phyloP scores from a whole-genome alignment of 768 basidiomycete species.

The Suillus clintonianus region DNA sequence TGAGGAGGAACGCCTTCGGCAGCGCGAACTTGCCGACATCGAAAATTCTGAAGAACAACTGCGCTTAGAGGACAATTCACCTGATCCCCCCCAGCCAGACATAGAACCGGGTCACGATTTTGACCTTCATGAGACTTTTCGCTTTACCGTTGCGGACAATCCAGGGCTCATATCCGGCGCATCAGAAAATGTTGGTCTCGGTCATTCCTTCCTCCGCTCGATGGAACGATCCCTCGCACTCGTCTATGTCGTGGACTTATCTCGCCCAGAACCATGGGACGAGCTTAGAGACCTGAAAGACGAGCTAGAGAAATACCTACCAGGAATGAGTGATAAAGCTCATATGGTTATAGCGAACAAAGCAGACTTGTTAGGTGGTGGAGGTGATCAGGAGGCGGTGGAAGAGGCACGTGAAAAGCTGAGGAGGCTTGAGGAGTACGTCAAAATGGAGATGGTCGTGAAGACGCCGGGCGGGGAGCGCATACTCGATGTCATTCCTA shows the following conservation, averaged over 20 bases:
- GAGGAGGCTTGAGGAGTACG: slow-evolving; percentile 54
- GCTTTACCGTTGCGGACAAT: slow-evolving; percentile 97
- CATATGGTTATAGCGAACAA: slow-evolving; percentile 93
- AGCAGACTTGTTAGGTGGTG: slow-evolving; percentile 76
- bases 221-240: slow-evolving; percentile 91
- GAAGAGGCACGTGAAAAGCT: slow-evolving; percentile 60
- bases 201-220: slow-evolving; percentile 89
- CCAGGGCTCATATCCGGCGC: slow-evolving; percentile 88
- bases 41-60: neutral
- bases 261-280: slow-evolving; percentile 70
- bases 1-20: slow-evolving; percentile 48
- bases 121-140: slow-evolving; percentile 68
- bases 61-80: slow-evolving; percentile 12
- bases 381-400: slow-evolving; percentile 47
- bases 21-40: slow-evolving; percentile 45
- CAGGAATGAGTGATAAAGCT: slow-evolving; percentile 74
- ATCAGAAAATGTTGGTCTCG: slow-evolving; percentile 88
- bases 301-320: slow-evolving; percentile 84
- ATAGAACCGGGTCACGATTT: slow-evolving; percentile 47
- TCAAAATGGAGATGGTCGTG: slow-evolving; percentile 45
- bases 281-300: slow-evolving; percentile 71
- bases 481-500: slow-evolving; percentile 69
- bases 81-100: slow-evolving; percentile 22
- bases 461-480: slow-evolving; percentile 27
- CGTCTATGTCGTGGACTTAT: slow-evolving; percentile 91